phyloP scores from a whole-genome alignment of 495 filamentous ascomycete genomes.

The Podospora pseudocomata region DNA sequence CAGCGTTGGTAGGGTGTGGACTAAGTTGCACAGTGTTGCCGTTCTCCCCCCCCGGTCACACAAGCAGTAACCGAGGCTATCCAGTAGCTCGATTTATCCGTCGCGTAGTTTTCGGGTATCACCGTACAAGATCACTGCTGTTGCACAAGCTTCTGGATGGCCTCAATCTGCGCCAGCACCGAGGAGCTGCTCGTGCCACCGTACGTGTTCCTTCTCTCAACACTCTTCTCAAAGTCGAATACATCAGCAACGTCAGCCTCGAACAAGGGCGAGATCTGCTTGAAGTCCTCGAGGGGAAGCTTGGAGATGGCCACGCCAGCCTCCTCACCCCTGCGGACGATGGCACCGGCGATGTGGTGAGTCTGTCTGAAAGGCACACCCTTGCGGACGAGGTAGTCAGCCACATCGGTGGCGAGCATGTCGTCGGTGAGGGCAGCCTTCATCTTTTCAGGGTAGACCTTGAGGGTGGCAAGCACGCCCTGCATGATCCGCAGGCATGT shows the following conservation, averaged over 20 bases:
- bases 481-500: constrained; percentile 86
- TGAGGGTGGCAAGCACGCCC: constrained; percentile 73
- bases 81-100: not conserved
- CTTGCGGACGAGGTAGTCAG: constrained; percentile 88
- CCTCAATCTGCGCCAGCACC: constrained; percentile 69
- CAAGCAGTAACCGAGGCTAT: not conserved
- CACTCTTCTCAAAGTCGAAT: constrained; percentile 83
- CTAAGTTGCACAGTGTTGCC: not conserved
- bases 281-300: constrained; percentile 62
- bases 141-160: constrained; percentile 18
- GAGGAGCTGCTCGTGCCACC: constrained; percentile 76
- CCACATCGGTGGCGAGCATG: constrained; percentile 80
- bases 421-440: constrained; percentile 60
- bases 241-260: constrained; percentile 67
- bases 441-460: constrained; percentile 72
- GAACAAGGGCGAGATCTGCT: constrained; percentile 71
- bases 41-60: not conserved
- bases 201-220: constrained; percentile 76
- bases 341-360: constrained; percentile 82
- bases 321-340: constrained; percentile 67
- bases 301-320: constrained; percentile 70
- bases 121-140: constrained; percentile 5
- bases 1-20: not conserved
- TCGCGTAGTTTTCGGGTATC: not conserved
- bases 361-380: constrained; percentile 81